These are phyloP conservation scores for Heritiera fomes DNA, from an alignment of 345 rosid genomes.

Conservation along the genomic window DNA sequence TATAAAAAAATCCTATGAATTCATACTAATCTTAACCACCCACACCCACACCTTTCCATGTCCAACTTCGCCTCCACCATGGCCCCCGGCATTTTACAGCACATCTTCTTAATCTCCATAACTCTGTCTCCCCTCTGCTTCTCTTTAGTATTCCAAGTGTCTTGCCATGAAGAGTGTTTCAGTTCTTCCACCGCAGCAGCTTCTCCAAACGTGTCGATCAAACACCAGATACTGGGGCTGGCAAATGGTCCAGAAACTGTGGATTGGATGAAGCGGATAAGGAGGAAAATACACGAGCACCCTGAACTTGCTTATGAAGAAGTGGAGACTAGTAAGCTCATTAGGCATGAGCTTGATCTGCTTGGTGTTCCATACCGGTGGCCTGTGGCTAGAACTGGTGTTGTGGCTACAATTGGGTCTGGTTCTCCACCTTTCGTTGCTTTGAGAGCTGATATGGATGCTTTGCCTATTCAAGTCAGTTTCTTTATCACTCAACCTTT, in stretches of 20 bases:
- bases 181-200: background rate
- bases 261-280: conserved; percentile 43
- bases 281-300: conserved; percentile 58
- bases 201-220: conserved; percentile 17
- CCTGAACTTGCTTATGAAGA: conserved; percentile 69
- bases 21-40: background rate
- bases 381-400: conserved; percentile 63
- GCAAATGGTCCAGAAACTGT: conserved; percentile 40
- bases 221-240: conserved; percentile 31
- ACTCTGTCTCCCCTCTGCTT: background rate
- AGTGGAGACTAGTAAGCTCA: conserved; percentile 50
- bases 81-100: background rate
- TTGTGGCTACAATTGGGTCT: conserved; percentile 57
- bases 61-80: background rate
- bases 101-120: conserved; percentile 6
- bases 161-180: background rate
- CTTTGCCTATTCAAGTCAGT: conserved; percentile 64
- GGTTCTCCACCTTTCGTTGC: conserved; percentile 62
- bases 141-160: background rate
- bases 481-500: background rate
- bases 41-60: background rate
- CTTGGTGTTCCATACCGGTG: conserved; percentile 53
- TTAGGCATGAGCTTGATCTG: conserved; percentile 53
- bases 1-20: background rate
- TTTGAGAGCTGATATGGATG: conserved; percentile 75